phyloP scores from a whole-genome alignment of 305 asterid species.

The Ilex paraguariensis region DNA sequence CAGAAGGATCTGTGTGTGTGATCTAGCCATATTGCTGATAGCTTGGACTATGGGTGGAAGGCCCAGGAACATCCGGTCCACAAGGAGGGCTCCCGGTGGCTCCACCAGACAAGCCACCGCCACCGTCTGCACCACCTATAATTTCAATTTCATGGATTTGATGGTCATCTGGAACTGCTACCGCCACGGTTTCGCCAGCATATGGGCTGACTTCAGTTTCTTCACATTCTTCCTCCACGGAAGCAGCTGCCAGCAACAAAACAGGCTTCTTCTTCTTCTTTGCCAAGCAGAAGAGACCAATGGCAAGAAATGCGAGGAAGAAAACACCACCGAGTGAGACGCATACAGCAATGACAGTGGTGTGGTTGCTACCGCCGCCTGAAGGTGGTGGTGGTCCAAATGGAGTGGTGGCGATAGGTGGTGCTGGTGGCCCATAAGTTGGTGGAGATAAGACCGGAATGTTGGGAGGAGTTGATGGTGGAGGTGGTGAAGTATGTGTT shows the following conservation, averaged over 20 bases:
- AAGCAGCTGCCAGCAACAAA: conserved; percentile 20
- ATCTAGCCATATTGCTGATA: too few species aligned
- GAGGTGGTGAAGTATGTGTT: conserved; percentile 11
- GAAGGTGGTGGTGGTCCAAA: conserved; percentile 16
- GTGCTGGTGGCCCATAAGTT: conserved; percentile 5
- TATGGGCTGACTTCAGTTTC: neutral
- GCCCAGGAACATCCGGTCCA: too few species aligned
- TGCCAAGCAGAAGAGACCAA: conserved; percentile 47
- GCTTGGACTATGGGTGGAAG: too few species aligned
- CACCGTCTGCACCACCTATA: too few species aligned
- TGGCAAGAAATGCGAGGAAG: conserved; percentile 53
- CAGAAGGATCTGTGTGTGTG: too few species aligned
- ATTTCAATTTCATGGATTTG: too few species aligned
- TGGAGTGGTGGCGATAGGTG: conserved; percentile 3
- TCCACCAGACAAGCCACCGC: too few species aligned
- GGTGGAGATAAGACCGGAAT: conserved; percentile 1
- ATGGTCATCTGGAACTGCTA: neutral
- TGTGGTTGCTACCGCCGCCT: conserved; percentile 32
- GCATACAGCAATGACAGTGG: conserved; percentile 43
- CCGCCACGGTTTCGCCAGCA: neutral
- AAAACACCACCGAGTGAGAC: conserved; percentile 52
- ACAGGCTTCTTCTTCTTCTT: conserved; percentile 53
- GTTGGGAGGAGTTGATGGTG: too few species aligned
- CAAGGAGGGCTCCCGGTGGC: too few species aligned
- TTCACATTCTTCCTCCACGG: conserved; percentile 5